A percentile compares a stretch with the other conserved stretches of the same genome.
phyloP scores from a whole-genome alignment of 2,329 filamentous ascomycete genomes.

The Alternaria atra region DNA sequence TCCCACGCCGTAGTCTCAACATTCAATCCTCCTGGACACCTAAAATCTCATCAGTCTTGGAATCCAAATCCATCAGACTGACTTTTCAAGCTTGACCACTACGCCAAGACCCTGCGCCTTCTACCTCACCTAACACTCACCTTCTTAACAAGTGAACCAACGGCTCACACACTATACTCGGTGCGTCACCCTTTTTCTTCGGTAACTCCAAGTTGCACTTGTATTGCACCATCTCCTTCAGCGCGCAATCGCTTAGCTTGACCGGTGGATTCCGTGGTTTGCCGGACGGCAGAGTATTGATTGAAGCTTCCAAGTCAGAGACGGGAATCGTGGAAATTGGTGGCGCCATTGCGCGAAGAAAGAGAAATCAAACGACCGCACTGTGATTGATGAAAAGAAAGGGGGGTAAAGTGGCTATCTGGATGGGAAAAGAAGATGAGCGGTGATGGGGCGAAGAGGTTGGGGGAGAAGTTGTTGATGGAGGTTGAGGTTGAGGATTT shows the following conservation, averaged over 20 bases:
- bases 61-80: not conserved
- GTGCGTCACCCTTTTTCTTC: conserved; percentile 46
- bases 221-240: conserved; percentile 70
- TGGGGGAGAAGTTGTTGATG: conserved; percentile 63
- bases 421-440: conserved; percentile 21
- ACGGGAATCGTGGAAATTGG: conserved; percentile 63
- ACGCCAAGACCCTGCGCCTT: conserved; percentile 10
- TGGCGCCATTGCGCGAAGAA: conserved; percentile 60
- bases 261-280: conserved; percentile 63
- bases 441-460: conserved; percentile 51
- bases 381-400: not conserved
- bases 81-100: not conserved
- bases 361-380: not conserved
- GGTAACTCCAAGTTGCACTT: conserved; percentile 63
- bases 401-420: not conserved
- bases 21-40: conserved; percentile 63
- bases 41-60: conserved; percentile 29
- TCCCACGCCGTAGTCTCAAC: conserved; percentile 72
- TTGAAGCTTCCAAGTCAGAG: conserved; percentile 59
- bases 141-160: conserved; percentile 66
- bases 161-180: conserved; percentile 63
- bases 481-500: conserved; percentile 47
- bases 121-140: conserved; percentile 53
- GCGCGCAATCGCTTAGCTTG: conserved; percentile 63
- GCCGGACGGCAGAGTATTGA: conserved; percentile 62